Base-by-base conservation (phyloP, 2,329 filamentous ascomycete genomes). In the Diaporthe sp. region DNA sequence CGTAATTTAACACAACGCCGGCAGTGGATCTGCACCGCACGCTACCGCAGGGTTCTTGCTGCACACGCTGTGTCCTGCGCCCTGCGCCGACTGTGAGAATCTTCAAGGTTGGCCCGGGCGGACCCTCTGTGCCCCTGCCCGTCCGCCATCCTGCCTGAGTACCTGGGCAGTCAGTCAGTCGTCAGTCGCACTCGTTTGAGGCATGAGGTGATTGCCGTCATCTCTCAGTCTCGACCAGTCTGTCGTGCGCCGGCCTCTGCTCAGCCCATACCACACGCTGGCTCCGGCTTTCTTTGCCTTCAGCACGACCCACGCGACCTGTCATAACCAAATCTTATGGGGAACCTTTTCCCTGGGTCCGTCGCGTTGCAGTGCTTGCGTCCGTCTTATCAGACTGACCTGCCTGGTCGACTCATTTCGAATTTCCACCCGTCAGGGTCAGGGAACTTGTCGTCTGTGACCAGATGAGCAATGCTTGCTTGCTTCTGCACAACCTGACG, bases 1-100 rank as follows among this genome's bases (percentile, higher is more conserved):
- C 72, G 73, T 42, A 68, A 68, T 68, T 68, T 76, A 70, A 72
- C 71, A 71, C 20, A 22, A 68, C 42, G 63, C 60, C 71, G 65
- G 71, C 63, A 61, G 74, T 76, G 74, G 71, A 76, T 68, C 74
- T 63, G 39, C n/a, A 49, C 44, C 8, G 28, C 58, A 47, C 37
- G 58, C 47, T 63, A n/a, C 42, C 55, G 58, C 70, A 72, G 70
- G 70, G 70, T 72, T 61, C 42, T 39, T 13, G 55, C 42, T 47
- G 53, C 25, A 25, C 44, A 28, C 22, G 22, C 37, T 47, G 39
- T 71, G 53, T 49, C 47, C 42, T 37, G 47, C 58, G 58, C 58
- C 58, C 47, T 44, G 67, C 57, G 22, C 60, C 39, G 60, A 47
- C 60, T 28, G 9, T 49, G 61, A 20, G 15, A 28, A 25, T 67